Evolutionary conservation across 371 early-diverging fungal genomes (phyloP).

Genomic region (Apophysomyces trapeziformis): DNA sequence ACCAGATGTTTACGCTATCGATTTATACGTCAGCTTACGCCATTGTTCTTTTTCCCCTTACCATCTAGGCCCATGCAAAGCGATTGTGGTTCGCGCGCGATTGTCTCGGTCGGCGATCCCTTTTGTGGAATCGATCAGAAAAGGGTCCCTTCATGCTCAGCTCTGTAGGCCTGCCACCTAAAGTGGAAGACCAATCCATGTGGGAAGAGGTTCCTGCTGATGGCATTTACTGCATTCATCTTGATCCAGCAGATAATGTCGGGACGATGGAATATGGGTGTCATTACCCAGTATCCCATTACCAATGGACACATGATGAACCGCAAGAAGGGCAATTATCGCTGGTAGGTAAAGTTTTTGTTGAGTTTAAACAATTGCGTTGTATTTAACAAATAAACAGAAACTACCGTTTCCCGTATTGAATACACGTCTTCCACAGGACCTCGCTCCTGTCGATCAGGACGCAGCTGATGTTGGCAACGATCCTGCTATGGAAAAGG

Average conservation of each 20-base stretch:
- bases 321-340: background rate
- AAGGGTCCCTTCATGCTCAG: slow-evolving; percentile 50
- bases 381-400: slow-evolving; percentile 19
- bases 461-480: slow-evolving; percentile 28
- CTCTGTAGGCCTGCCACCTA: slow-evolving; percentile 51
- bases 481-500: slow-evolving; percentile 30
- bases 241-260: slow-evolving; percentile 17
- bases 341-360: background rate
- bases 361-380: background rate
- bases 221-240: slow-evolving; percentile 66
- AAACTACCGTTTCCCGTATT: slow-evolving; percentile 55
- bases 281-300: slow-evolving; percentile 15
- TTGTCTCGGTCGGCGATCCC: slow-evolving; percentile 82
- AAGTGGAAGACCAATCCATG: slow-evolving; percentile 9
- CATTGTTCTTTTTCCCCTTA: background rate
- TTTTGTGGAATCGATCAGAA: slow-evolving; percentile 59
- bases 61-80: slow-evolving; percentile 33
- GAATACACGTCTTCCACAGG: slow-evolving; percentile 42
- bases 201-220: slow-evolving; percentile 78
- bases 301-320: slow-evolving; percentile 39
- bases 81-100: slow-evolving; percentile 86
- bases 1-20: background rate
- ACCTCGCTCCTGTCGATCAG: slow-evolving; percentile 5
- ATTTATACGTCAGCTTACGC: slow-evolving; percentile 4
- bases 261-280: background rate